phyloP scores from a whole-genome alignment of 495 filamentous ascomycete species.

The Symbiotaphrina buchneri region DNA sequence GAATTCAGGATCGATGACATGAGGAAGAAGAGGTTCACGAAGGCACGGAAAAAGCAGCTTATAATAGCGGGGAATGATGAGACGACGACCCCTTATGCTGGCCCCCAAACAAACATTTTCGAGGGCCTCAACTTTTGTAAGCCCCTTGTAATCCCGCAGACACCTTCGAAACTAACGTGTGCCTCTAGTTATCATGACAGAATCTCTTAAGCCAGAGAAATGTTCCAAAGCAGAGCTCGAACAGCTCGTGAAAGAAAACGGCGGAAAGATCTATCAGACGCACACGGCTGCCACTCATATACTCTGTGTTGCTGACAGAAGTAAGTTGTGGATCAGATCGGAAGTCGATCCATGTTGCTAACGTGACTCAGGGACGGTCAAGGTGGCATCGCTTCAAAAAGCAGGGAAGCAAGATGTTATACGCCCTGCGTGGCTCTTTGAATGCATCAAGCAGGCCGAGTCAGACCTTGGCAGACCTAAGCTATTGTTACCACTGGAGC shows the following conservation, averaged over 20 bases:
- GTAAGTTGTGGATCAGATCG: slow-evolving; percentile 10
- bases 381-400: slow-evolving; percentile 65
- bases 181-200: slow-evolving; percentile 32
- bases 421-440: slow-evolving; percentile 62
- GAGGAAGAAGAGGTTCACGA: slow-evolving; percentile 35
- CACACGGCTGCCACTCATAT: slow-evolving; percentile 34
- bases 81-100: slow-evolving; percentile 25
- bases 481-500: slow-evolving; percentile 45
- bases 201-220: slow-evolving; percentile 31
- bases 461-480: slow-evolving; percentile 31
- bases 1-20: slow-evolving; percentile 65
- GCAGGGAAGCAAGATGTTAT: slow-evolving; percentile 44
- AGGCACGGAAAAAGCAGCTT: slow-evolving; percentile 35
- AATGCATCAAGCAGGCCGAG: slow-evolving; percentile 48
- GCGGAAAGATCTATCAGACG: slow-evolving; percentile 62
- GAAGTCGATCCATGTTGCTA: slow-evolving; percentile 1
- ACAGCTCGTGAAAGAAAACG: slow-evolving; percentile 64
- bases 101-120: slow-evolving; percentile 38
- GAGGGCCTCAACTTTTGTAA: slow-evolving; percentile 58
- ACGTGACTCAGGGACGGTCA: slow-evolving; percentile 36
- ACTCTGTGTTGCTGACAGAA: slow-evolving; percentile 61
- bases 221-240: slow-evolving; percentile 67
- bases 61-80: slow-evolving; percentile 49
- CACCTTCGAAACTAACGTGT: slow-evolving; percentile 14
- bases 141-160: not conserved